Conservation (phyloP, 768 basidiomycete genomes). For the Lepiota venenata region DNA sequence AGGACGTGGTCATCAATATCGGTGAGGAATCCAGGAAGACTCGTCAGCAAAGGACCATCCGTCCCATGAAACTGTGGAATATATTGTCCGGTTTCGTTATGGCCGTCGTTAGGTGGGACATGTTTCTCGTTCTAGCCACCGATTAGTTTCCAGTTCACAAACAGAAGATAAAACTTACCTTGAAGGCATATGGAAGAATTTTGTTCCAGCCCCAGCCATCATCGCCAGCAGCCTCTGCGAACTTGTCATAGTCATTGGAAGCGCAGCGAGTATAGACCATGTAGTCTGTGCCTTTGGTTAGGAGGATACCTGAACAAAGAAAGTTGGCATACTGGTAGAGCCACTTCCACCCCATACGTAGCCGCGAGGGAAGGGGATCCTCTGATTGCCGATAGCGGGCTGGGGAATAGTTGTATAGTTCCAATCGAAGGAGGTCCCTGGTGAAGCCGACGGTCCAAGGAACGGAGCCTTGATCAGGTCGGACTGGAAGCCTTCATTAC, state of each 20-base stretch:
- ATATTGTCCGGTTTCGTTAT: slow-evolving; percentile 33
- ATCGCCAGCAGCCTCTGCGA: slow-evolving; percentile 30
- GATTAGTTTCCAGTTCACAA: not conserved
- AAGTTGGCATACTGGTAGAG: slow-evolving; percentile 14
- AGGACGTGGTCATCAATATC: slow-evolving; percentile 31
- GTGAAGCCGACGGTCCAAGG: not conserved
- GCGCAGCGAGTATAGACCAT: slow-evolving; percentile 25
- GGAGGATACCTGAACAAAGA: not conserved
- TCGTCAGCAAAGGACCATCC: slow-evolving; percentile 28
- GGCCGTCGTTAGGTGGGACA: slow-evolving; percentile 33
- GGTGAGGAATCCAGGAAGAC: slow-evolving; percentile 26
- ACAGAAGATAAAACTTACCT: slow-evolving; percentile 18
- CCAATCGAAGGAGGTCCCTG: slow-evolving; percentile 23
- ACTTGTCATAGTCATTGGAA: slow-evolving; percentile 33
- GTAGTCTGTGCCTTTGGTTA: not conserved
- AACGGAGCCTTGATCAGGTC: slow-evolving; percentile 1
- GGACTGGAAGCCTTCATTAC: slow-evolving; percentile 1
- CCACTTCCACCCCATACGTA: slow-evolving; percentile 27
- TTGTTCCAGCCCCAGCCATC: slow-evolving; percentile 34
- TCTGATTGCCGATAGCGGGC: slow-evolving; percentile 17
- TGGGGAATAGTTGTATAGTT: slow-evolving; percentile 27
- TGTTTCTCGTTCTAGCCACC: slow-evolving; percentile 31
- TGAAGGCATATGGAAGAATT: slow-evolving; percentile 28
- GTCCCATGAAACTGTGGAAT: slow-evolving; percentile 34
- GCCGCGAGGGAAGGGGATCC: slow-evolving; percentile 19